Conservation (phyloP, 495 filamentous ascomycete genomes). For the Tuber calosporum region DNA sequence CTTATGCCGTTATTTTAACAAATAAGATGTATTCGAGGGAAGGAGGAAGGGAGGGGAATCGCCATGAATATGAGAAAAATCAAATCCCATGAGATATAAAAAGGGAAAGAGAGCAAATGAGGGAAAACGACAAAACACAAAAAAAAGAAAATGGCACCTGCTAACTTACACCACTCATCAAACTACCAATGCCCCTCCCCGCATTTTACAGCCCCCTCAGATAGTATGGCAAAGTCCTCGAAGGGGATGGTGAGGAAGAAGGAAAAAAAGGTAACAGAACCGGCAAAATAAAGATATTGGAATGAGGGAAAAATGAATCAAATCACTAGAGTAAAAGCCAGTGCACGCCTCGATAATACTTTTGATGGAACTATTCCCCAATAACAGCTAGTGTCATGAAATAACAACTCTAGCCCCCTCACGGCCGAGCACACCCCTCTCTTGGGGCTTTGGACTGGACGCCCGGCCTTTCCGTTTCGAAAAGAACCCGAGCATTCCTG, state of each 20-base stretch:
- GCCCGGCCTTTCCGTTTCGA: constrained; percentile 81
- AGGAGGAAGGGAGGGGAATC: not conserved
- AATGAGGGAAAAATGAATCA: constrained; percentile 6
- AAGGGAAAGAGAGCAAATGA: constrained; percentile 3
- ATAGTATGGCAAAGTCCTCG: not conserved
- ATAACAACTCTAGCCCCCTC: constrained; percentile 81
- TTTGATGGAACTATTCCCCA: not conserved
- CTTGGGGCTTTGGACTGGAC: constrained; percentile 86
- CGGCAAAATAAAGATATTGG: constrained; percentile 1
- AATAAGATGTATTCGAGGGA: constrained; percentile 18
- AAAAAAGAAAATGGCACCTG: constrained; percentile 21
- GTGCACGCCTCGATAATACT: not conserved
- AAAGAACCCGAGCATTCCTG: constrained; percentile 84
- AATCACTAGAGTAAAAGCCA: constrained; percentile 18
- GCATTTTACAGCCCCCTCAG: constrained; percentile 11
- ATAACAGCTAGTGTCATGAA: constrained; percentile 9
- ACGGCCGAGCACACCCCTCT: constrained; percentile 87
- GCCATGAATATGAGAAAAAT: not conserved
- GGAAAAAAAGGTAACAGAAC: not conserved
- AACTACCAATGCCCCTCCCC: constrained; percentile 6
- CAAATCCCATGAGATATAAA: constrained; percentile 9
- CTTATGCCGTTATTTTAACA: constrained; percentile 21
- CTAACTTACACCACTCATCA: constrained; percentile 30
- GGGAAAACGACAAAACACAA: not conserved
- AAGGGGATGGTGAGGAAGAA: not conserved